These are phyloP conservation scores for Paecilomyces sp. DNA, from an alignment of 2,329 filamentous ascomycete genomes.

Conservation along the genomic window DNA sequence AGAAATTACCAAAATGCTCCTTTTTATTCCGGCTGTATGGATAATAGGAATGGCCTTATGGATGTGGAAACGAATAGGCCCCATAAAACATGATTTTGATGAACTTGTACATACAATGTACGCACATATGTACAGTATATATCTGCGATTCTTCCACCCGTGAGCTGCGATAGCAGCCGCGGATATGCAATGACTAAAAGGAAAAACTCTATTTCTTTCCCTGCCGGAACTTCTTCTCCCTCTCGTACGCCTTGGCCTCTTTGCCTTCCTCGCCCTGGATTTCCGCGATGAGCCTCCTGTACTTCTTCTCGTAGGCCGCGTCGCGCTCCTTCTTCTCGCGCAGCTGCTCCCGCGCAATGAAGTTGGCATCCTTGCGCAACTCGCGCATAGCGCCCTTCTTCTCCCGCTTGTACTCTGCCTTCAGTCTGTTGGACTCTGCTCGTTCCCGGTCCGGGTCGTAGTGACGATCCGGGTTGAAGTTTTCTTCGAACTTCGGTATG, in stretches of 20 bases:
- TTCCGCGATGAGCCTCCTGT: slow-evolving; percentile 82
- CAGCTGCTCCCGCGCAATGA: slow-evolving; percentile 84
- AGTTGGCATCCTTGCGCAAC: slow-evolving; percentile 88
- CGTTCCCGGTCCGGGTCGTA: slow-evolving; percentile 94
- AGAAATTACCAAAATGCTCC: neutral
- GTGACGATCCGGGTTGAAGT: slow-evolving; percentile 89
- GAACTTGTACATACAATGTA: neutral
- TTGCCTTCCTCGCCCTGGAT: slow-evolving; percentile 90
- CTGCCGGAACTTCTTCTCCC: slow-evolving; percentile 71
- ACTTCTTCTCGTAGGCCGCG: slow-evolving; percentile 92
- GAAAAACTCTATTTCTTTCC: slow-evolving; percentile 41
- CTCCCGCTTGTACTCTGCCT: slow-evolving; percentile 89
- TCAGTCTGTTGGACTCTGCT: slow-evolving; percentile 74
- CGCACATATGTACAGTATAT: neutral
- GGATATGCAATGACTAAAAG: neutral
- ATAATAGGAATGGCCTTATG: neutral
- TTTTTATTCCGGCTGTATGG: neutral
- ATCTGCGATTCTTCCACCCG: neutral
- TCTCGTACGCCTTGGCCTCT: slow-evolving; percentile 82
- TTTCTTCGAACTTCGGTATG: slow-evolving; percentile 93
- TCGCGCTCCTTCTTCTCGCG: slow-evolving; percentile 90
- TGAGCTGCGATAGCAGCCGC: neutral
- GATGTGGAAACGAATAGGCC: neutral
- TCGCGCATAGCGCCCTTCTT: slow-evolving; percentile 91
- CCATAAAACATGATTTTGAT: neutral